Percentiles rank a stretch among this genome's conserved stretches.
phyloP scores from a whole-genome alignment of 2,329 filamentous ascomycete genomes.

The Colletotrichum musae region DNA sequence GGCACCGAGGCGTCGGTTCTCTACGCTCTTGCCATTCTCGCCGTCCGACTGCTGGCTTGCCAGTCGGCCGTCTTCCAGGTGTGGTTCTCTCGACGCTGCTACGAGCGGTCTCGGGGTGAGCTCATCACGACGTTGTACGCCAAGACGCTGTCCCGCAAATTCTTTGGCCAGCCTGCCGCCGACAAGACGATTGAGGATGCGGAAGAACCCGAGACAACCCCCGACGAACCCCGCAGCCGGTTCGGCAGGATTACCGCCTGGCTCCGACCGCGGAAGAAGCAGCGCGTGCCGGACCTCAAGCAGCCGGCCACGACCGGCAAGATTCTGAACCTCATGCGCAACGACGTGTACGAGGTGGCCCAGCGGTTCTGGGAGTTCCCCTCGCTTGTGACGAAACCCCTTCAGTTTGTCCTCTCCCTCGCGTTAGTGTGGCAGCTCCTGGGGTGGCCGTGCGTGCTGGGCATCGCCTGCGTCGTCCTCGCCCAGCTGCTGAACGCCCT shows the following conservation, averaged over 20 bases:
- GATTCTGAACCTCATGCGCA: slow-evolving; percentile 88
- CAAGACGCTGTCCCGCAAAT: slow-evolving; percentile 79
- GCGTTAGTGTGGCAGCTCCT: slow-evolving; percentile 83
- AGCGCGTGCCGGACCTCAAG: slow-evolving; percentile 50
- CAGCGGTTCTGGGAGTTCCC: slow-evolving; percentile 92
- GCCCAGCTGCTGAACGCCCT: slow-evolving; percentile 79
- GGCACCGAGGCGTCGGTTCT: slow-evolving; percentile 71
- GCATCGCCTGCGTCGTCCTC: slow-evolving; percentile 77
- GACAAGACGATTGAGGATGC: slow-evolving; percentile 42
- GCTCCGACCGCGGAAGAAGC: slow-evolving; percentile 9
- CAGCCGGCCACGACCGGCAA: slow-evolving; percentile 87
- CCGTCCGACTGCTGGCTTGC: slow-evolving; percentile 71
- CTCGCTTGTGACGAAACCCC: slow-evolving; percentile 80
- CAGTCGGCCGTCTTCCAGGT: slow-evolving; percentile 79
- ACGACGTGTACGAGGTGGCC: slow-evolving; percentile 85
- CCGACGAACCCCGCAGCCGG: slow-evolving; percentile 18
- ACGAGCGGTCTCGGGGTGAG: slow-evolving; percentile 88
- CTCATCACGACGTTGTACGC: slow-evolving; percentile 89
- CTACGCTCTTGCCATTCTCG: slow-evolving; percentile 75
- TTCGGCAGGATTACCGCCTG: slow-evolving; percentile 27
- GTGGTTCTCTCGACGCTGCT: slow-evolving; percentile 88
- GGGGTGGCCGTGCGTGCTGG: slow-evolving; percentile 83
- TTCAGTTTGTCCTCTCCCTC: slow-evolving; percentile 82
- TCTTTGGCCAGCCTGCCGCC: slow-evolving; percentile 53
- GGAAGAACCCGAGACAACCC: slow-evolving; percentile 34